These are phyloP conservation scores for Fusarium pilosicola DNA, from an alignment of 2,329 filamentous ascomycete species.

Conservation along the genomic window DNA sequence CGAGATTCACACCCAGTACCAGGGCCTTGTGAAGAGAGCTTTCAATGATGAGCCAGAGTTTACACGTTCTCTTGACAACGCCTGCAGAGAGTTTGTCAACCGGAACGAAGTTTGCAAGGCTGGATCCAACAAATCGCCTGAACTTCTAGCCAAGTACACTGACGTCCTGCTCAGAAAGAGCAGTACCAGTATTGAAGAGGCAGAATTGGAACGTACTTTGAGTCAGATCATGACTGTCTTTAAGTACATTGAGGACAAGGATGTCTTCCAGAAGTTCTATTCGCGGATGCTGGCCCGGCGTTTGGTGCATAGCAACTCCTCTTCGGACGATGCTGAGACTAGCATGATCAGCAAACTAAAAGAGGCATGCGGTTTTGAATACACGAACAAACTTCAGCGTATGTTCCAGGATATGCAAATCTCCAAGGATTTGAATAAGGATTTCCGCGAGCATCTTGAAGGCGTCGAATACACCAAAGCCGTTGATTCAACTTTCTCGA, in stretches of 20 bases:
- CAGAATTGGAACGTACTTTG: slow-evolving; percentile 88
- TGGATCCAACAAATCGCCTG: slow-evolving; percentile 92
- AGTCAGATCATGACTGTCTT: slow-evolving; percentile 99
- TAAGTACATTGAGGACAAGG: slow-evolving; percentile 99
- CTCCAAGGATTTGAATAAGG: slow-evolving; percentile 93
- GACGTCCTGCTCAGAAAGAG: slow-evolving; percentile 94
- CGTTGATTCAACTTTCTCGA: slow-evolving; percentile 87
- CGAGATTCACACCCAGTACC: slow-evolving; percentile 94
- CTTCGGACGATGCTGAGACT: slow-evolving; percentile 95
- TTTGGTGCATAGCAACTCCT: slow-evolving; percentile 92
- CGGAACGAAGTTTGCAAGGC: slow-evolving; percentile 95
- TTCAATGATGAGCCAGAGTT: slow-evolving; percentile 98
- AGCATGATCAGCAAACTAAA: slow-evolving; percentile 99
- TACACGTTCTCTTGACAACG: slow-evolving; percentile 94
- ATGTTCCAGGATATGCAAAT: slow-evolving; percentile 99
- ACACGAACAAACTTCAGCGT: slow-evolving; percentile 98
- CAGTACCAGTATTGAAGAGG: slow-evolving; percentile 90
- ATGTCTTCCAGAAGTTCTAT: slow-evolving; percentile 99
- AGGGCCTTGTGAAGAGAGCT: slow-evolving; percentile 87
- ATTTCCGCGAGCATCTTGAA: slow-evolving; percentile 82
- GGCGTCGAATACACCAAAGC: slow-evolving; percentile 68
- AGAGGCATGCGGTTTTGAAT: slow-evolving; percentile 98
- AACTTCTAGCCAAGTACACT: slow-evolving; percentile 94
- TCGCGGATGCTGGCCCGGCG: slow-evolving; percentile 95
- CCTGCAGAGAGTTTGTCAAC: slow-evolving; percentile 98